Percentiles rank a stretch among this genome's conserved stretches.
Evolutionary conservation across 2,329 filamentous ascomycete genomes (phyloP).

Genomic region (Aspergillus fischeri): DNA sequence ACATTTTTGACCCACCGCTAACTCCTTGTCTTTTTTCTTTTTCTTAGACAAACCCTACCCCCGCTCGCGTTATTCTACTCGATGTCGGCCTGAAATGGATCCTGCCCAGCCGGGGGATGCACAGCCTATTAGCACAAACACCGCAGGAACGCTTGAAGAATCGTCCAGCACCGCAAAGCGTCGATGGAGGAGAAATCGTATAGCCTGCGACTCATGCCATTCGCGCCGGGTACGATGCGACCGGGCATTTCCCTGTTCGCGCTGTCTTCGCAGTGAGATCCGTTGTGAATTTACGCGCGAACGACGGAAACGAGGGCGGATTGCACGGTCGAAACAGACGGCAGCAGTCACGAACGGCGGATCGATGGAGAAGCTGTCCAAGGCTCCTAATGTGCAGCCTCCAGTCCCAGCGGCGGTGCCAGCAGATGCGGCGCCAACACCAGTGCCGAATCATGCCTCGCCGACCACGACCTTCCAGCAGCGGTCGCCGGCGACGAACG

Average conservation of each 20-base stretch:
- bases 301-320: conserved; percentile 90
- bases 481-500: conserved; percentile 27
- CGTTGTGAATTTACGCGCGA: conserved; percentile 84
- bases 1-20: neutral
- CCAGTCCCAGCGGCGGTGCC: neutral
- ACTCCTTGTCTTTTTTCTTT: neutral
- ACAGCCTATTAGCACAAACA: conserved; percentile 13
- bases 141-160: conserved; percentile 12
- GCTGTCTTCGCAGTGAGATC: conserved; percentile 71
- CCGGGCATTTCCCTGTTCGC: conserved; percentile 83
- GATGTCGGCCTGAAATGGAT: conserved; percentile 31
- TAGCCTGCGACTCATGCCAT: conserved; percentile 91
- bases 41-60: neutral
- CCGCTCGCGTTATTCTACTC: neutral
- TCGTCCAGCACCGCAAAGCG: conserved; percentile 24
- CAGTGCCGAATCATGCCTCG: conserved; percentile 18
- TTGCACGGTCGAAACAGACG: conserved; percentile 68
- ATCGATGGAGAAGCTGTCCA: conserved; percentile 1
- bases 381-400: neutral
- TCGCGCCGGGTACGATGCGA: conserved; percentile 91
- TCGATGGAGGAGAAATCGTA: conserved; percentile 35
- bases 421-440: conserved; percentile 12
- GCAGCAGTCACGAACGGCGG: conserved; percentile 7
- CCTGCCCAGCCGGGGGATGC: conserved; percentile 26
- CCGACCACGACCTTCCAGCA: conserved; percentile 21